These are phyloP conservation scores for Flaveria bidentis DNA, from an alignment of 129 eudicot species.

Conservation along the genomic window DNA sequence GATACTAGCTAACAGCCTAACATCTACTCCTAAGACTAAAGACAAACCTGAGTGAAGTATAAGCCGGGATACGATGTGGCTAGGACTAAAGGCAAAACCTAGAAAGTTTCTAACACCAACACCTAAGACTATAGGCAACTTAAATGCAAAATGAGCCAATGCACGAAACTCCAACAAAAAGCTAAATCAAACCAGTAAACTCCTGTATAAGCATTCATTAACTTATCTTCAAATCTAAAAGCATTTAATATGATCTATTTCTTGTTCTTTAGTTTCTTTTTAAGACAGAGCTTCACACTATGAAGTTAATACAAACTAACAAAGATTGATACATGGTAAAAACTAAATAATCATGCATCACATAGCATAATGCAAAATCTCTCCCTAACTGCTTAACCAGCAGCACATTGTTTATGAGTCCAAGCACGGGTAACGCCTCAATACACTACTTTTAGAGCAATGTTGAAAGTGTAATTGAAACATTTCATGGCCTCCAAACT, in stretches of 20 bases:
- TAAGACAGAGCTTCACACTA: background rate
- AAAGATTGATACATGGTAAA: background rate
- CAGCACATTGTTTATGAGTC: background rate
- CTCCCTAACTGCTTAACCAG: background rate
- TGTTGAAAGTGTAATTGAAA: background rate
- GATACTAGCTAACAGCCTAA: no score
- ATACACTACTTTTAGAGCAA: background rate
- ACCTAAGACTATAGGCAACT: no score
- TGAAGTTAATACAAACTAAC: background rate
- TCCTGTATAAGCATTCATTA: background rate
- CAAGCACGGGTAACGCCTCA: background rate
- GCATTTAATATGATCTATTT: background rate
- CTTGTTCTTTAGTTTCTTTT: background rate
- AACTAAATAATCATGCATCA: background rate
- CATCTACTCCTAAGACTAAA: no score
- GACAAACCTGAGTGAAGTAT: no score
- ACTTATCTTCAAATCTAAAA: background rate
- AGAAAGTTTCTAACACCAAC: no score
- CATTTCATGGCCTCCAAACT: background rate
- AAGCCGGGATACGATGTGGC: no score
- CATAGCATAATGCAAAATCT: background rate
- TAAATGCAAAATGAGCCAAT: background rate
- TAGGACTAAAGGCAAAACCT: no score
- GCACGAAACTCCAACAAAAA: background rate
- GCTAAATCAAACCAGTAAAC: background rate